phyloP scores from a whole-genome alignment of 2,329 filamentous ascomycete genomes.

The Neonectria coccinea region DNA sequence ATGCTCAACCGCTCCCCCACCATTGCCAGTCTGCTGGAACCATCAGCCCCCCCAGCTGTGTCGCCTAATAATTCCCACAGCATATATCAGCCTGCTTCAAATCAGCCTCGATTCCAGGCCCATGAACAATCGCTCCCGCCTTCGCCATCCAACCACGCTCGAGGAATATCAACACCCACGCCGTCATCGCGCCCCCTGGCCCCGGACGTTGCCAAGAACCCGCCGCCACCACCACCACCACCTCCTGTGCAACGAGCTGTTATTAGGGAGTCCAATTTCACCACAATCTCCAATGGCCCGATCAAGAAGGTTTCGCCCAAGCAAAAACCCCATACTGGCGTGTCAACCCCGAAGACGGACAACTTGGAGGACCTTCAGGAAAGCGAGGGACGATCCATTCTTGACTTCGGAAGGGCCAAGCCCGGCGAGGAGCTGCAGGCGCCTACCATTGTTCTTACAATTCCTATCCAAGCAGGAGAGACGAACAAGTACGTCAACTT shows the following conservation, averaged over 20 bases:
- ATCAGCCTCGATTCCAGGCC: constrained; percentile 48
- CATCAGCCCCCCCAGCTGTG: constrained; percentile 48
- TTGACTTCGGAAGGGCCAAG: constrained; percentile 70
- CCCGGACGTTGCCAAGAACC: constrained; percentile 55
- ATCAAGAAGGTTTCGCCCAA: constrained; percentile 62
- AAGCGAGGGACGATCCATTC: constrained; percentile 65
- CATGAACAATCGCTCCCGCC: constrained; percentile 56
- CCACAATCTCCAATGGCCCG: constrained; percentile 55
- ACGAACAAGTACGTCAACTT: constrained; percentile 96
- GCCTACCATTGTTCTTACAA: constrained; percentile 85
- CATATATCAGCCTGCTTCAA: constrained; percentile 43
- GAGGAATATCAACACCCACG: constrained; percentile 49
- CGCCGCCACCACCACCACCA: constrained; percentile 51
- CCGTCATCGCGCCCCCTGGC: constrained; percentile 48
- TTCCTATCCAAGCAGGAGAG: constrained; percentile 79
- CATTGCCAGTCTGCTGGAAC: constrained; percentile 88
- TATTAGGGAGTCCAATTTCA: constrained; percentile 55
- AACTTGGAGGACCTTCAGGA: constrained; percentile 61
- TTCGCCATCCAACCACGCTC: constrained; percentile 57
- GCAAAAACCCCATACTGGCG: constrained; percentile 57
- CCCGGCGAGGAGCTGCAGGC: constrained; percentile 70
- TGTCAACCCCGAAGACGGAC: constrained; percentile 62
- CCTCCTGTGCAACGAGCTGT: constrained; percentile 50
- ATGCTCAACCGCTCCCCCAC: constrained; percentile 74
- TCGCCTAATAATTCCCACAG: constrained; percentile 47